A percentile compares a stretch with the other conserved stretches of the same genome.
Conservation (phyloP, 495 filamentous ascomycete species). For the Echria macrotheca region DNA sequence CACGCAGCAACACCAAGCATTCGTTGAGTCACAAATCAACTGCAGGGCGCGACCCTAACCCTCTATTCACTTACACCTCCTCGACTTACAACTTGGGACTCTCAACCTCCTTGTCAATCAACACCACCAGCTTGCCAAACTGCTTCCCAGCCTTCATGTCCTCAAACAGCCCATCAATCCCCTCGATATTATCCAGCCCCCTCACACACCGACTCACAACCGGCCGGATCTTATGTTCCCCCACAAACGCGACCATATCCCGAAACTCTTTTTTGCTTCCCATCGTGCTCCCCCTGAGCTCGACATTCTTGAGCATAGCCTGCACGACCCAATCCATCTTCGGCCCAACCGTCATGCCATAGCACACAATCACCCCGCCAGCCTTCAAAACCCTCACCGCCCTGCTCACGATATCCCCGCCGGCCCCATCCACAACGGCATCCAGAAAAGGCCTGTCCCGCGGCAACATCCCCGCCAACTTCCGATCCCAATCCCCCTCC, state of each 20-base stretch:
- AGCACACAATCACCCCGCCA: slow-evolving; percentile 63
- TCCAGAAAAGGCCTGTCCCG: slow-evolving; percentile 56
- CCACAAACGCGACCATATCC: slow-evolving; percentile 73
- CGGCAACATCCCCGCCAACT: slow-evolving; percentile 53
- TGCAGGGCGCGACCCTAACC: too few species aligned
- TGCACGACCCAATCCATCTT: slow-evolving; percentile 67
- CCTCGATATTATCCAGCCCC: slow-evolving; percentile 60
- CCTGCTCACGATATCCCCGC: slow-evolving; percentile 63
- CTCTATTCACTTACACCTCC: neutral
- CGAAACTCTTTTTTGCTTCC: slow-evolving; percentile 68
- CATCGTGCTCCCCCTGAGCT: slow-evolving; percentile 68
- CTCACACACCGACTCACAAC: slow-evolving; percentile 57
- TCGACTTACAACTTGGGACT: slow-evolving; percentile 17
- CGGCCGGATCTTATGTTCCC: slow-evolving; percentile 55
- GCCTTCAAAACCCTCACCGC: slow-evolving; percentile 51
- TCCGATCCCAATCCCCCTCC: slow-evolving; percentile 62
- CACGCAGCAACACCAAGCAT: neutral
- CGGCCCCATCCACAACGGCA: slow-evolving; percentile 70
- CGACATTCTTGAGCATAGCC: slow-evolving; percentile 70
- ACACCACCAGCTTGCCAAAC: slow-evolving; percentile 71
- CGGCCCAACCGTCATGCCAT: slow-evolving; percentile 74
- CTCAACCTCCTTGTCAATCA: slow-evolving; percentile 27
- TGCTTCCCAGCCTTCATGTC: slow-evolving; percentile 71
- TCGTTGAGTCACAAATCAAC: too few species aligned
- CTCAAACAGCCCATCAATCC: slow-evolving; percentile 63